Percentiles rank a stretch among this genome's conserved stretches.
Evolutionary conservation across 75 land plant genomes (phyloP).

Genomic region (Selaginella tamariscina): DNA sequence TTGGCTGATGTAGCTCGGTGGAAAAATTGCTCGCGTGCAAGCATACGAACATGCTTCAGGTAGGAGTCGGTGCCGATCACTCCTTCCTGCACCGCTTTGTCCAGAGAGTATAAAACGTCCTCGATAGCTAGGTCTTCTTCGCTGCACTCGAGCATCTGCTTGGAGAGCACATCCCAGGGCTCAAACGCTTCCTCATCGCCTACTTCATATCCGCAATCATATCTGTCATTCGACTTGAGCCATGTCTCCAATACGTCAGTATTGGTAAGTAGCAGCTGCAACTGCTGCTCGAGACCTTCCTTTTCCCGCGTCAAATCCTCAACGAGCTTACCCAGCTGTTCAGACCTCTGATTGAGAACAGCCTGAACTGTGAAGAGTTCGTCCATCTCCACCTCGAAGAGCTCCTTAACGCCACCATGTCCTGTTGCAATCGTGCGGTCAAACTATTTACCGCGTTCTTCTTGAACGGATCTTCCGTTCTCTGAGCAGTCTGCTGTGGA

Average conservation of each 20-base stretch:
- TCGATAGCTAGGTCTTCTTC: slow-evolving; percentile 76
- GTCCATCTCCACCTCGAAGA: slow-evolving; percentile 69
- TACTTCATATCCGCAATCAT: slow-evolving; percentile 13
- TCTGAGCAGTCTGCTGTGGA: slow-evolving; percentile 9
- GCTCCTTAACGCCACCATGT: slow-evolving; percentile 41
- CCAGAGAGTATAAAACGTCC: slow-evolving; percentile 66
- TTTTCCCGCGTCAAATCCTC: slow-evolving; percentile 62
- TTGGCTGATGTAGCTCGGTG: slow-evolving; percentile 56
- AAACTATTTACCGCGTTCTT: slow-evolving; percentile 53
- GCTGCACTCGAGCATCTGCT: slow-evolving; percentile 49
- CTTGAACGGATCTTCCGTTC: slow-evolving; percentile 54
- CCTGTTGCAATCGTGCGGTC: slow-evolving; percentile 38
- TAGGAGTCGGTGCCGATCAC: slow-evolving; percentile 36
- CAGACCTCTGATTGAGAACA: slow-evolving; percentile 44
- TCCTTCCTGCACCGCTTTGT: slow-evolving; percentile 45
- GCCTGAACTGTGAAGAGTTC: slow-evolving; percentile 45
- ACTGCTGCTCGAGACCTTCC: slow-evolving; percentile 77
- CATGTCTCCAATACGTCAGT: slow-evolving; percentile 61
- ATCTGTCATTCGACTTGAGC: slow-evolving; percentile 40
- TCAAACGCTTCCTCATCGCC: slow-evolving; percentile 65
- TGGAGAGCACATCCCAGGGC: slow-evolving; percentile 57
- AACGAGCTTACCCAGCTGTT: slow-evolving; percentile 42
- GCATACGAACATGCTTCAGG: slow-evolving; percentile 41
- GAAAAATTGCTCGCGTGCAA: slow-evolving; percentile 58
- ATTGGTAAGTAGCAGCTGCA: slow-evolving; percentile 70